Conservation (phyloP, 2,329 filamentous ascomycete species). For the Aspergillus cejpii region DNA sequence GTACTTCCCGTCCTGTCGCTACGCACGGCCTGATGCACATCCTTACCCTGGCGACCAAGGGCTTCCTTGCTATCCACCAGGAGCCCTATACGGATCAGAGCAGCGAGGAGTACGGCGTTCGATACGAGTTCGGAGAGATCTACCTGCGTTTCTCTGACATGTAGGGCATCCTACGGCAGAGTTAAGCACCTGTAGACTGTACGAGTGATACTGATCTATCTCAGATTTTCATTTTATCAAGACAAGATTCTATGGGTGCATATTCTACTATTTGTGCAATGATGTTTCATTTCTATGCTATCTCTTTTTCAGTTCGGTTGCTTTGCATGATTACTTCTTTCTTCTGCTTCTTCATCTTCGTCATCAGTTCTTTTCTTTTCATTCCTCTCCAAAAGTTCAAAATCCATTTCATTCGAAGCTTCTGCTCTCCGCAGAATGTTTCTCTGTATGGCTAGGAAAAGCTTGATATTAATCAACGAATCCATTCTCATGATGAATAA, state of each 20-base stretch:
- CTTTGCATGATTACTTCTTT: not conserved
- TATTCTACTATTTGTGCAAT: not conserved
- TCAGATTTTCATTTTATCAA: not conserved
- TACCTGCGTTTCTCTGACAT: constrained; percentile 17
- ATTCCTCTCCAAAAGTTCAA: no score
- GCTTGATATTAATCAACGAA: no score
- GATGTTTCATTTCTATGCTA: no score
- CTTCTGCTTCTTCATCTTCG: no score
- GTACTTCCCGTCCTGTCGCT: constrained; percentile 54
- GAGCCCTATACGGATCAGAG: constrained; percentile 36
- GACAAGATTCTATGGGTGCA: no score
- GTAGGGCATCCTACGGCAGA: constrained; percentile 1
- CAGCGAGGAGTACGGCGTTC: constrained; percentile 13
- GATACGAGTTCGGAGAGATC: constrained; percentile 28
- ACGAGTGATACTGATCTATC: not conserved
- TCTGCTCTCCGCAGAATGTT: no score
- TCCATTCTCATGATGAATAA: no score
- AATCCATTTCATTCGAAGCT: no score
- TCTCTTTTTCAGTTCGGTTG: not conserved
- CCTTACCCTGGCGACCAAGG: constrained; percentile 62
- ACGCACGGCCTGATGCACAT: constrained; percentile 72
- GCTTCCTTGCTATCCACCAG: constrained; percentile 58
- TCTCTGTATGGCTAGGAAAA: no score
- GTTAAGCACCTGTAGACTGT: not conserved
- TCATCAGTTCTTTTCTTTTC: no score